phyloP scores from a whole-genome alignment of 176 grass and related monocot genomes.

The Hsuehochloa calcarea region DNA sequence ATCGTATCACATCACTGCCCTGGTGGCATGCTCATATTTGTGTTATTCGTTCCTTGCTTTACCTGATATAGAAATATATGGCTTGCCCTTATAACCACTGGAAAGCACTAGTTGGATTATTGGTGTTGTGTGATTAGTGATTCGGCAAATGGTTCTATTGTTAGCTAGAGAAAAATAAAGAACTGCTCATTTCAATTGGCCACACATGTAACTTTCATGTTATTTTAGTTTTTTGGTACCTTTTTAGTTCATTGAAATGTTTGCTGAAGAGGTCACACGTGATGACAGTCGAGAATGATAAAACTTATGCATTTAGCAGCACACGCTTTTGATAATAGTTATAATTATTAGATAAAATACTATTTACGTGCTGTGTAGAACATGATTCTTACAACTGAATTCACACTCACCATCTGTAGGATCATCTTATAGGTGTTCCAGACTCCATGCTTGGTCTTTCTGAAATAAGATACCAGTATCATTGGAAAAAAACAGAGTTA shows the following conservation, averaged over 20 bases:
- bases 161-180: background rate
- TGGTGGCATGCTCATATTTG: conserved; percentile 22
- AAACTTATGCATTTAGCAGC: background rate
- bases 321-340: background rate
- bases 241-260: background rate
- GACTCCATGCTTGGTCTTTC: background rate
- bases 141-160: background rate
- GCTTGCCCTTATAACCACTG: background rate
- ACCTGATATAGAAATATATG: background rate
- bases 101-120: conserved; percentile 2
- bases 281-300: background rate
- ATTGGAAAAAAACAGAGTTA: conserved; percentile 5
- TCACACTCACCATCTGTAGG: background rate
- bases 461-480: conserved; percentile 17
- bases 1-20: background rate
- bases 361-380: background rate
- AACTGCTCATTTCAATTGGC: background rate
- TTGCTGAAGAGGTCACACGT: background rate
- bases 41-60: background rate
- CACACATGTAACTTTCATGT: background rate
- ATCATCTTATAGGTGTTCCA: conserved; percentile 7
- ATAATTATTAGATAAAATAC: background rate
- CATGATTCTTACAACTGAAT: background rate
- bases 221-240: background rate
- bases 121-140: background rate